Evolutionary conservation across 2,329 filamentous ascomycete species (phyloP).

Genomic region (Aureobasidium sp.): DNA sequence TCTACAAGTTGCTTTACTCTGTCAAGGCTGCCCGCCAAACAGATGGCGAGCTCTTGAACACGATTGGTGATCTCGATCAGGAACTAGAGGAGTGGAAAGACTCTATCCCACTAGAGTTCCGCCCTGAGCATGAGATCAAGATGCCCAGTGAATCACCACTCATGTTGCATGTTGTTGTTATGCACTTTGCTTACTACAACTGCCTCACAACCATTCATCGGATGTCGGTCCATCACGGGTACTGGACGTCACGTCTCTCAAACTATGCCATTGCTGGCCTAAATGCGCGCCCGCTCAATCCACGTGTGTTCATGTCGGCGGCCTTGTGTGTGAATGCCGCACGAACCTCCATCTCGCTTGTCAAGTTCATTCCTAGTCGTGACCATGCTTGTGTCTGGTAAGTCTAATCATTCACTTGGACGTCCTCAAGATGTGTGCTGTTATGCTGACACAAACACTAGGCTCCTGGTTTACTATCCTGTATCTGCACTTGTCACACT

Average conservation of each 20-base stretch:
- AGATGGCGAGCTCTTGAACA: conserved; percentile 87
- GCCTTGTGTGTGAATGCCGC: conserved; percentile 89
- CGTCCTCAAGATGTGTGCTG: neutral
- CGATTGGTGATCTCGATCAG: conserved; percentile 85
- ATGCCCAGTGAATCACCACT: conserved; percentile 76
- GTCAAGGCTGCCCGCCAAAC: conserved; percentile 87
- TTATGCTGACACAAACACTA: conserved; percentile 22
- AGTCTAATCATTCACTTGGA: conserved; percentile 28
- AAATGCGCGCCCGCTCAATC: conserved; percentile 85
- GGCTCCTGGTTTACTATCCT: conserved; percentile 92
- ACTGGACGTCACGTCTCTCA: conserved; percentile 92
- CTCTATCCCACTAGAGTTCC: conserved; percentile 85
- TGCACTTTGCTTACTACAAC: conserved; percentile 98
- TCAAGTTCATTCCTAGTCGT: conserved; percentile 93
- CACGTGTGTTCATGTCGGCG: conserved; percentile 87
- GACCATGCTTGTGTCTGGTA: conserved; percentile 94
- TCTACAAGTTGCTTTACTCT: conserved; percentile 89
- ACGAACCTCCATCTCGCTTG: conserved; percentile 81
- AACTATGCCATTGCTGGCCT: conserved; percentile 93
- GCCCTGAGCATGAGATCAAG: conserved; percentile 95
- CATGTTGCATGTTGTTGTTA: conserved; percentile 87
- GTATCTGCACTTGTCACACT: conserved; percentile 90
- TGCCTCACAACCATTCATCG: conserved; percentile 95
- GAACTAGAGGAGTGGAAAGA: conserved; percentile 92
- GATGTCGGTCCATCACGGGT: conserved; percentile 96